Conservation (phyloP, 345 rosid species). For the Eucalyptus marginata region DNA sequence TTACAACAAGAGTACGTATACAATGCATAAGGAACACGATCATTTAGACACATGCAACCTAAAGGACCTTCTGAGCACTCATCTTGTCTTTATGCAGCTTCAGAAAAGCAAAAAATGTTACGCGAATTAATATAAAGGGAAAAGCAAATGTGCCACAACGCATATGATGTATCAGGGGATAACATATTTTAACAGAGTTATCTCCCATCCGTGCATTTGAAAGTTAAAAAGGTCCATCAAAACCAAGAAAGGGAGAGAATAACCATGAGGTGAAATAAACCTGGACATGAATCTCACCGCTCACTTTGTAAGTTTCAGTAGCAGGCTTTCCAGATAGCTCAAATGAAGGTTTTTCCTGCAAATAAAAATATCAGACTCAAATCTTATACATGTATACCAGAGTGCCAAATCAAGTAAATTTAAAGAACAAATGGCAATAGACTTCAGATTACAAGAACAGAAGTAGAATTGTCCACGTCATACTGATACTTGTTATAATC, state of each 20-base stretch:
- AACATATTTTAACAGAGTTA: neutral
- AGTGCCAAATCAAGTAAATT: neutral
- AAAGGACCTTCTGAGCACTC: neutral
- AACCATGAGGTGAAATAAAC: neutral
- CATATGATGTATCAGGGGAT: neutral
- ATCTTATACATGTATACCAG: neutral
- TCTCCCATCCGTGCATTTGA: neutral
- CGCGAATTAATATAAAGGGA: neutral
- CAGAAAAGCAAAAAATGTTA: neutral
- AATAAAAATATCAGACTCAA: neutral
- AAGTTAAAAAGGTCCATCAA: neutral
- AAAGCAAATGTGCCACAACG: neutral
- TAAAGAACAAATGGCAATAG: neutral
- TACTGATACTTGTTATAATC: neutral
- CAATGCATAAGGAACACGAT: neutral
- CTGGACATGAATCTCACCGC: constrained; percentile 31
- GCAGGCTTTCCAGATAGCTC: constrained; percentile 97
- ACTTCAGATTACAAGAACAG: neutral
- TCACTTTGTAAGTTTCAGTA: constrained; percentile 75
- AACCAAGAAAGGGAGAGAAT: neutral
- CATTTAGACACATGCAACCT: neutral
- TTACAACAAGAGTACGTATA: neutral
- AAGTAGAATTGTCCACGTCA: neutral
- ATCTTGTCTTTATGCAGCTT: neutral
- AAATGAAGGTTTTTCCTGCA: constrained; percentile 79